Evolutionary conservation across 768 basidiomycete species (phyloP), one percentile per base, ranked within the genome.

Genomic region (Filobasidium floriforme): DNA sequence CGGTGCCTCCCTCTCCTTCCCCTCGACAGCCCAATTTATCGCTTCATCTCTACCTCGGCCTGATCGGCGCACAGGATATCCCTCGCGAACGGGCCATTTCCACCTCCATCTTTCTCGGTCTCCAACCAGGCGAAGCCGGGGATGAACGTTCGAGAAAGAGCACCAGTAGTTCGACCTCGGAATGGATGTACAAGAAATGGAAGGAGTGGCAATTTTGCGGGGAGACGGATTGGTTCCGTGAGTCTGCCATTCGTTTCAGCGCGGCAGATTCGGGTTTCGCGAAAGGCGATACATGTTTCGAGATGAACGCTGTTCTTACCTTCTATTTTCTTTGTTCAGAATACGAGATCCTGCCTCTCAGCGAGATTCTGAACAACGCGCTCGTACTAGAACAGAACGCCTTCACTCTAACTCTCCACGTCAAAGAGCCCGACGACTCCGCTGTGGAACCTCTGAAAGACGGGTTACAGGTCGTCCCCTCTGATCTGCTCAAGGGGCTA

Each of bases 171-270:
- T 82, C 86, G 12, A 84, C 85, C 6, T 84, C 85, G 0, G 84
- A 87, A 18, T 89, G 87, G 87, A 80, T 86, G 28, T 89, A 88
- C 87, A 85, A 88, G 65, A 79, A 79, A 63, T 87, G 87, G 85
- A 84, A 87, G 67, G 86, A 87, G 66, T 89, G 85, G 84, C 81
- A 84, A 1, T 90, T 89, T 79, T 80, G 87, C 51, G 82, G 82
- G 60, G 87, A 86, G 62, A 84, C 83, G 62, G 87, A 89, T 80
- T 87, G 88, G 49, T 89, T 86, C 87, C 85, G 87, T 88, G 73
- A 72, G 83, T 68, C 1, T 64, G 29, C n/a, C 26, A 1, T 61
- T 9, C 41, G 41, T 46, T 54, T 28, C 55, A 37, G 1, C 19
- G 51, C 51, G 26, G 32, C 32, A 9, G 9, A 37, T 37, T 37